phyloP scores from a whole-genome alignment of 768 basidiomycete genomes.

The Pulveroboletus frians region DNA sequence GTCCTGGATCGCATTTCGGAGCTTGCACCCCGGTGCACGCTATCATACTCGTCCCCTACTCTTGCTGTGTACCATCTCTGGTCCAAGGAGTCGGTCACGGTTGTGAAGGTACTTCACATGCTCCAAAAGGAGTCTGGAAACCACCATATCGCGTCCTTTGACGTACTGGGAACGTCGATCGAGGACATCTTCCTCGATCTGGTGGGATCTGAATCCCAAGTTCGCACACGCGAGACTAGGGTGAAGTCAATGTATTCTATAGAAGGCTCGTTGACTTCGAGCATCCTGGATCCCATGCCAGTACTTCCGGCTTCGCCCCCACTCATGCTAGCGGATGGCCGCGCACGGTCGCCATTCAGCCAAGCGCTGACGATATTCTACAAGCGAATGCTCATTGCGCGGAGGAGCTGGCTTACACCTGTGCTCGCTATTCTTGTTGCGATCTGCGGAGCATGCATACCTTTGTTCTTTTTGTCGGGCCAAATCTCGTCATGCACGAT shows the following conservation, averaged over 20 bases:
- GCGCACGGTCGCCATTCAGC: slow-evolving; percentile 47
- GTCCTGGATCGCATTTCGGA: slow-evolving; percentile 40
- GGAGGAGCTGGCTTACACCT: slow-evolving; percentile 66
- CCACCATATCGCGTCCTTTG: slow-evolving; percentile 48
- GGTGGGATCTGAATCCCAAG: slow-evolving; percentile 42
- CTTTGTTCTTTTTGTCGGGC: slow-evolving; percentile 56
- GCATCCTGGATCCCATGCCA: not conserved
- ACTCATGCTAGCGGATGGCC: slow-evolving; percentile 41
- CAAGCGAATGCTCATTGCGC: slow-evolving; percentile 60
- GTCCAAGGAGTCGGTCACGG: slow-evolving; percentile 49
- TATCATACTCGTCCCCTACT: slow-evolving; percentile 39
- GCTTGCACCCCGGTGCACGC: slow-evolving; percentile 42
- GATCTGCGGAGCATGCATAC: slow-evolving; percentile 61
- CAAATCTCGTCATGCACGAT: slow-evolving; percentile 48
- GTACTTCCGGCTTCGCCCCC: slow-evolving; percentile 1
- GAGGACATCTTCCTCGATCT: slow-evolving; percentile 78
- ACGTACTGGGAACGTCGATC: slow-evolving; percentile 68
- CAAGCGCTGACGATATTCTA: slow-evolving; percentile 72
- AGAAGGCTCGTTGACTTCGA: not conserved
- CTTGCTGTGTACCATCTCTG: slow-evolving; percentile 54
- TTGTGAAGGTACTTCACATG: slow-evolving; percentile 51
- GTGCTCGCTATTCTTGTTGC: slow-evolving; percentile 49
- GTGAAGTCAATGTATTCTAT: slow-evolving; percentile 16
- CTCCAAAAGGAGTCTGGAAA: slow-evolving; percentile 42
- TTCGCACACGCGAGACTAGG: slow-evolving; percentile 23